Evolutionary conservation across 192 early-diverging fungal species (phyloP).

Genomic region (Linnemannia elongata): DNA sequence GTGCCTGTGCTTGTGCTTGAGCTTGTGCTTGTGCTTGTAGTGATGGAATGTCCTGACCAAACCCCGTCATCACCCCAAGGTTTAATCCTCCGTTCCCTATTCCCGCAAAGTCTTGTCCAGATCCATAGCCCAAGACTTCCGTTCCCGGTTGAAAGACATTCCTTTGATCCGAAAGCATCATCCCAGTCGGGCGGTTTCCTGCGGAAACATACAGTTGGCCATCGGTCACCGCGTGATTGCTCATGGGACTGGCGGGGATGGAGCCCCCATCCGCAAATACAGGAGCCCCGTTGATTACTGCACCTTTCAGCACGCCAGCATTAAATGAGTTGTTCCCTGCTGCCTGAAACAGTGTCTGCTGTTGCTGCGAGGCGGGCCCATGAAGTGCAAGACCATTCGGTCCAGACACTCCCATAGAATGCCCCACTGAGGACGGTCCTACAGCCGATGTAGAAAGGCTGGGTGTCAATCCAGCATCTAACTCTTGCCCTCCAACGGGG

Average conservation of each 20-base stretch:
- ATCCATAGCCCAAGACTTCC: not conserved
- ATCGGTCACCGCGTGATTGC: not conserved
- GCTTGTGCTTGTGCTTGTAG: not conserved
- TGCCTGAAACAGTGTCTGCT: not conserved
- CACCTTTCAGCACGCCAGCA: not conserved
- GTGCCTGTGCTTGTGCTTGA: not conserved
- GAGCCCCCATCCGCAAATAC: not conserved
- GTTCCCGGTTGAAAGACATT: not conserved
- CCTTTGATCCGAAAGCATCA: not conserved
- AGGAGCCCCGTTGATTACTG: not conserved
- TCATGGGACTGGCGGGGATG: not conserved
- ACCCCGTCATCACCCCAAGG: not conserved
- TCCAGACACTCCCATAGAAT: not conserved
- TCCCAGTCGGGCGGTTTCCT: not conserved
- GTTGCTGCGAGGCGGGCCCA: not conserved
- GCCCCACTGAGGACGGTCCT: not conserved
- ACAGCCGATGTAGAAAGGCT: not conserved
- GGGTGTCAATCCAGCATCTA: not conserved
- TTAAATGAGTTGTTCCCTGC: not conserved
- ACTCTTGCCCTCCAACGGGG: slow-evolving; percentile 6
- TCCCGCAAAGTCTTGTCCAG: not conserved
- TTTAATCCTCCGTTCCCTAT: not conserved
- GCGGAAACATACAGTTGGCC: not conserved
- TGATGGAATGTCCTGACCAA: not conserved
- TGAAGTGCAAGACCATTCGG: not conserved